Conservation (phyloP, 2,329 filamentous ascomycete genomes). For the Talaromyces atroroseus region DNA sequence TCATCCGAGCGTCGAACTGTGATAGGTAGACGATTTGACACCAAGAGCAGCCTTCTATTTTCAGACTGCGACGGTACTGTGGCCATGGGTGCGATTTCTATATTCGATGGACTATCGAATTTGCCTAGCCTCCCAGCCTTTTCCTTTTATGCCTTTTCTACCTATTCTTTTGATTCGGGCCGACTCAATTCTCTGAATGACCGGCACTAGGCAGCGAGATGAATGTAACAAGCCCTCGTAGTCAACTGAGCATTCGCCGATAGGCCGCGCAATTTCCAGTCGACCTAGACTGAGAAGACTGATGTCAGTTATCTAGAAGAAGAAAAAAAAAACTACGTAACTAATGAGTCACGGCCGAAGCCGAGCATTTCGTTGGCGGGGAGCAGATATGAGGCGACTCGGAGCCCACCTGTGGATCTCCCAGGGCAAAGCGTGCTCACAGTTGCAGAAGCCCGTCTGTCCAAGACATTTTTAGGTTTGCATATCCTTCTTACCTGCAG, state of each 20-base stretch:
- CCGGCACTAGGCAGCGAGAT: background rate
- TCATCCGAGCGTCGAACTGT: slow-evolving; percentile 87
- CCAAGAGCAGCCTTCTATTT: slow-evolving; percentile 59
- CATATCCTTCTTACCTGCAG: background rate
- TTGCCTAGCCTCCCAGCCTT: background rate
- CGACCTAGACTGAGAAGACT: background rate
- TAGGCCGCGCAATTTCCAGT: background rate
- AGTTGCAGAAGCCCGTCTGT: background rate
- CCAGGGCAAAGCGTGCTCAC: background rate
- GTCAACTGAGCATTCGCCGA: background rate
- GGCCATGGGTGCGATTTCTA: slow-evolving; percentile 11
- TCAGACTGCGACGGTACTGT: slow-evolving; percentile 14
- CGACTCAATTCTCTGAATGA: background rate
- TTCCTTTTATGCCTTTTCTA: background rate
- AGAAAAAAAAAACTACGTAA: background rate
- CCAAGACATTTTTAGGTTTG: background rate
- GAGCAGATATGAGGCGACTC: background rate
- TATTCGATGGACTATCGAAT: background rate
- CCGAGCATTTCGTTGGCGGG: slow-evolving; percentile 11
- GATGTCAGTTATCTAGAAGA: background rate
- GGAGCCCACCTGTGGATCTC: background rate
- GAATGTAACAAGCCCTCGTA: background rate
- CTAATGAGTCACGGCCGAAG: background rate
- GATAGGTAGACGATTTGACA: slow-evolving; percentile 88
- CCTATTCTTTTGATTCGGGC: background rate